Conservation (phyloP, 495 filamentous ascomycete species). For the Lindgomyces ingoldianus region DNA sequence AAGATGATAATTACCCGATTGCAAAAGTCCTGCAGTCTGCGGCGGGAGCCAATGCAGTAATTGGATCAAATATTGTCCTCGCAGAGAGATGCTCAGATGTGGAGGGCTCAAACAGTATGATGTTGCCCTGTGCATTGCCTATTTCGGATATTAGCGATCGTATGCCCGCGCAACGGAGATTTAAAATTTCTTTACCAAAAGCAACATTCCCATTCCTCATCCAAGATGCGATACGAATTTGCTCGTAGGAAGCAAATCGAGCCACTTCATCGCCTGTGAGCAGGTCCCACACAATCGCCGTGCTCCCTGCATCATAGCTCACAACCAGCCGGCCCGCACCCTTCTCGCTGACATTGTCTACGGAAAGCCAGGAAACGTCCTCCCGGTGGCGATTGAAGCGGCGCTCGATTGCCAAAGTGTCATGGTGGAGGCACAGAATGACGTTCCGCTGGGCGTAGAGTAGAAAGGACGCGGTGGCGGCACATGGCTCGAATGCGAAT, state of each 20-base stretch:
- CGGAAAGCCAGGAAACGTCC: constrained; percentile 76
- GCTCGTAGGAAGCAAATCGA: constrained; percentile 85
- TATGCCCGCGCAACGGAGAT: constrained; percentile 3
- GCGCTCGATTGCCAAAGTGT: constrained; percentile 86
- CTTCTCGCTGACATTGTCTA: constrained; percentile 89
- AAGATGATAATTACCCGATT: constrained; percentile 69
- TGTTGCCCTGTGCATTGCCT: constrained; percentile 89
- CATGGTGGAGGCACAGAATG: constrained; percentile 83
- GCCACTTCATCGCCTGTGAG: constrained; percentile 89
- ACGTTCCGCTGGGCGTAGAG: constrained; percentile 79
- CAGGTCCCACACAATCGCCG: constrained; percentile 95
- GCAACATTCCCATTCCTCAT: constrained; percentile 98
- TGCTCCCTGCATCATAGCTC: constrained; percentile 88
- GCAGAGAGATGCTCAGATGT: constrained; percentile 92
- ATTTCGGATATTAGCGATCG: constrained; percentile 1
- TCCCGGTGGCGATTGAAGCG: constrained; percentile 83
- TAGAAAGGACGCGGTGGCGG: constrained; percentile 83
- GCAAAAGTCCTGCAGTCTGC: constrained; percentile 96
- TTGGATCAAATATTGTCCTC: constrained; percentile 88
- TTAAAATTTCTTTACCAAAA: constrained; percentile 68
- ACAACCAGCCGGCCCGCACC: constrained; percentile 84
- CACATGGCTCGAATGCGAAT: constrained; percentile 75
- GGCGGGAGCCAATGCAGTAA: constrained; percentile 86
- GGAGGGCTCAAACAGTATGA: constrained; percentile 91
- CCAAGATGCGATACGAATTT: constrained; percentile 82